Conservation (phyloP, 2,329 filamentous ascomycete species). For the Monilinia fructigena region DNA sequence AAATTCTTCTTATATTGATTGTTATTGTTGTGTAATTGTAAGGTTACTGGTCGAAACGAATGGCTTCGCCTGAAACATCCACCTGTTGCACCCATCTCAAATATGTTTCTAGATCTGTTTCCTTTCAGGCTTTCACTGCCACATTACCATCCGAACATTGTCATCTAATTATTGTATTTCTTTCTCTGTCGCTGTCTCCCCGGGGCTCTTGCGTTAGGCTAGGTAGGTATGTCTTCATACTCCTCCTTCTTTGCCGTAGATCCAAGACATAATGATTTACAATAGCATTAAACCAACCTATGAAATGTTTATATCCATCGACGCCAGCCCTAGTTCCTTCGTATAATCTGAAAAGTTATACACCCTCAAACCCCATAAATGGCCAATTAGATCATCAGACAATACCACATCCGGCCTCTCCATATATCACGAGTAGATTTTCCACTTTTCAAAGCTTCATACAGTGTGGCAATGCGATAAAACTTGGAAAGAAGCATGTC, state of each 20-base stretch:
- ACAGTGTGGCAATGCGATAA: slow-evolving; percentile 19
- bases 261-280: not conserved
- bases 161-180: too few species aligned
- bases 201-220: not conserved
- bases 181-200: not conserved
- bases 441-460: slow-evolving; percentile 12
- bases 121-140: not conserved
- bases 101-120: not conserved
- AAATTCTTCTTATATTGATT: not conserved
- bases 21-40: not conserved
- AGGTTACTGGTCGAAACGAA: not conserved
- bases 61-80: slow-evolving; percentile 21
- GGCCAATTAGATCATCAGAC: slow-evolving; percentile 13
- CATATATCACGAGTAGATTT: slow-evolving; percentile 19
- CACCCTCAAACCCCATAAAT: slow-evolving; percentile 1
- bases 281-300: not conserved
- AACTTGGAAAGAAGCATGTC: not conserved
- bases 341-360: slow-evolving; percentile 4
- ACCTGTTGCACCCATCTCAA: slow-evolving; percentile 11
- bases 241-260: not conserved
- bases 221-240: not conserved
- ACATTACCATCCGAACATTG: not conserved
- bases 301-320: not conserved
- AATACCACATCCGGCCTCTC: slow-evolving; percentile 4
- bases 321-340: slow-evolving; percentile 1